Evolutionary conservation across 164 flowering plant genomes (phyloP), one percentile per base, ranked within the genome.

Genomic region (Liquidambar formosana): DNA sequence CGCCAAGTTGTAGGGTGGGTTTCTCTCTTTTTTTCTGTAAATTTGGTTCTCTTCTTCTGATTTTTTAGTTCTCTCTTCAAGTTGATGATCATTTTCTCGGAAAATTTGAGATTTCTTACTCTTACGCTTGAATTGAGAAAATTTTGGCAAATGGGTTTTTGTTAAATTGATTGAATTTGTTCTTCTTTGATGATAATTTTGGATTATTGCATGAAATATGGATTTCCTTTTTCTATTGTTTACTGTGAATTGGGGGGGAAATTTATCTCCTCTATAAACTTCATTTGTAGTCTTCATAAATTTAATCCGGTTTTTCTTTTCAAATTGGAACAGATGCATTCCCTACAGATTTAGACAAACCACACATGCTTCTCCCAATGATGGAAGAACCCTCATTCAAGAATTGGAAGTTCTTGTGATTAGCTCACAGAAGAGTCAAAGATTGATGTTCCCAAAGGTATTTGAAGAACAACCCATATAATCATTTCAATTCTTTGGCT

Each of bases 1-100:
- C 77, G 82, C 28, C 77, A 47, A 27, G 82, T 79, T 60, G 82
- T 79, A 5, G 82, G 82, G 82, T 79, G 41, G 1, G 78, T 21
- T 15, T 57, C 33, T 23, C 38, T n/a, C n/a, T n/a, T n/a, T 57
- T 18, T 22, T 10, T 33, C 47, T n/a, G 18, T 33, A 33, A 11
- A 11, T 19, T 0, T 62, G n/a, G 13, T 13, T 25, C 13, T 25
- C 38, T 57, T 25, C 10, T 26, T 22, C 14, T n/a, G n/a, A n/a
- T n/a, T 5, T 13, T 25, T 57, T 57, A 0, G 6, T 33, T 33
- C n/a, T 33, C 6, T 33, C 41, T 33, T 33, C 4, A 33, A 33
- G 2, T 33, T 33, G 41, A 33, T 33, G 6, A 33, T 33, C 4
- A 6, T 2, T 33, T 33, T 33, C 41, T 33, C 6, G 41, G 41